Percentiles rank a stretch among this genome's conserved stretches.
Conservation (phyloP, 2,329 filamentous ascomycete species). For the Acrodontium crateriforme region DNA sequence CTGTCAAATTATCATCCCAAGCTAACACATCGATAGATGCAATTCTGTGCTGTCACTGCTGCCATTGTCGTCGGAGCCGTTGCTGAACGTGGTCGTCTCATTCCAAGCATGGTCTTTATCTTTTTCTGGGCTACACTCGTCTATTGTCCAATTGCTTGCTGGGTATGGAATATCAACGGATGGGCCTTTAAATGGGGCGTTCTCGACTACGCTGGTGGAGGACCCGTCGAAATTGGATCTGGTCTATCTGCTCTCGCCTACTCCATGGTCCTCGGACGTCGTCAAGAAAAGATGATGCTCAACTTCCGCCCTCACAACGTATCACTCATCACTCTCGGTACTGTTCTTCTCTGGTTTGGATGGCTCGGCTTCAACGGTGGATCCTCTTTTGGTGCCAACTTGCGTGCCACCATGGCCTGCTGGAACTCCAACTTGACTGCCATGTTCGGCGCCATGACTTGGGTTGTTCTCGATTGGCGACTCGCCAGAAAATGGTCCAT, state of each 20-base stretch:
- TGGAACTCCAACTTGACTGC: constrained; percentile 95
- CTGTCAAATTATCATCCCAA: neutral
- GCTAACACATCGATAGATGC: constrained; percentile 48
- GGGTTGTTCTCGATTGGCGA: constrained; percentile 91
- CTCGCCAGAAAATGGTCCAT: constrained; percentile 90
- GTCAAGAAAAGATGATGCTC: constrained; percentile 98
- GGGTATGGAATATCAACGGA: constrained; percentile 90
- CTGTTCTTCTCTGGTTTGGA: constrained; percentile 92
- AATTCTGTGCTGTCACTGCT: constrained; percentile 89
- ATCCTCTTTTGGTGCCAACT: constrained; percentile 60
- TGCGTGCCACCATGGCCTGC: constrained; percentile 89
- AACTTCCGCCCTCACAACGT: constrained; percentile 99
- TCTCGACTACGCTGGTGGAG: constrained; percentile 89
- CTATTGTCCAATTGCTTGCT: constrained; percentile 93
- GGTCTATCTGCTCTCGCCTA: constrained; percentile 89
- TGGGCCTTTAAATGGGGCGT: constrained; percentile 88
- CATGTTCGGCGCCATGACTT: constrained; percentile 82
- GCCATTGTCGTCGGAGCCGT: constrained; percentile 86
- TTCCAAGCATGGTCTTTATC: constrained; percentile 87
- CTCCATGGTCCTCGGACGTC: constrained; percentile 85
- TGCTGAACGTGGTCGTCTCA: constrained; percentile 81
- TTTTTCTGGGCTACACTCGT: constrained; percentile 96
- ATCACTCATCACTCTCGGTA: constrained; percentile 89
- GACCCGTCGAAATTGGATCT: constrained; percentile 92
- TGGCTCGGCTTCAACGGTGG: constrained; percentile 99